phyloP scores from a whole-genome alignment of 495 filamentous ascomycete genomes.

The Penicillium pancosmium region DNA sequence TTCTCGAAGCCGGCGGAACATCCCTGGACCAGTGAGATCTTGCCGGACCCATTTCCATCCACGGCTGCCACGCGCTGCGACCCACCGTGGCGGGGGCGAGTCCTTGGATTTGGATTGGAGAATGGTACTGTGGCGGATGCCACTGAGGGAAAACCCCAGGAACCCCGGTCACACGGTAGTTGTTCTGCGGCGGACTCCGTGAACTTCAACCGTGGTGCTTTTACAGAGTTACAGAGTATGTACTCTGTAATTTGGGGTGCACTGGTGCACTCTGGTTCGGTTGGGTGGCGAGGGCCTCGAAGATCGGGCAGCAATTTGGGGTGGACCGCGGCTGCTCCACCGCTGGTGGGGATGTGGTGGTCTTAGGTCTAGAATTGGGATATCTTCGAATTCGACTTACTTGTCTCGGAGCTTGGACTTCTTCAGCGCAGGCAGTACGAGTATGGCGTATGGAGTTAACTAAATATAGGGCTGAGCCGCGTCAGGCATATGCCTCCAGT shows the following conservation, averaged over 20 bases:
- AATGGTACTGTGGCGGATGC: neutral
- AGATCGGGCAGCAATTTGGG: neutral
- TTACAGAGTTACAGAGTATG: too few relatives aligned
- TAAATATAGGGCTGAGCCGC: too few relatives aligned
- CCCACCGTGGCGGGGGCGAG: neutral
- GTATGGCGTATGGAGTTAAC: too few relatives aligned
- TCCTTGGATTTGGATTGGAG: neutral
- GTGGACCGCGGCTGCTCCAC: neutral
- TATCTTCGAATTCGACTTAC: neutral
- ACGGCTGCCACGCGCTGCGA: constrained; percentile 1
- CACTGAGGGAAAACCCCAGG: neutral
- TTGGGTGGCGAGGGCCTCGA: neutral
- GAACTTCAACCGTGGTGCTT: too few relatives aligned
- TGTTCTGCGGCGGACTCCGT: too few relatives aligned
- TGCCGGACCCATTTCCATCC: neutral
- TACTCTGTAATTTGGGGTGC: too few relatives aligned
- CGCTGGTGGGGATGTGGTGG: neutral
- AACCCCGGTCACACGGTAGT: too few relatives aligned
- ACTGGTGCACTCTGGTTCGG: too few relatives aligned
- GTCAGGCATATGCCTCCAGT: too few relatives aligned
- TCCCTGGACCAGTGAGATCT: neutral
- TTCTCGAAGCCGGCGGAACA: neutral
- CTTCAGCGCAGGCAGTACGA: too few relatives aligned
- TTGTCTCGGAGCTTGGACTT: neutral
- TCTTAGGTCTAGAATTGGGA: neutral